Conservation (phyloP, 129 eudicot species). For the Calendula officinalis region DNA sequence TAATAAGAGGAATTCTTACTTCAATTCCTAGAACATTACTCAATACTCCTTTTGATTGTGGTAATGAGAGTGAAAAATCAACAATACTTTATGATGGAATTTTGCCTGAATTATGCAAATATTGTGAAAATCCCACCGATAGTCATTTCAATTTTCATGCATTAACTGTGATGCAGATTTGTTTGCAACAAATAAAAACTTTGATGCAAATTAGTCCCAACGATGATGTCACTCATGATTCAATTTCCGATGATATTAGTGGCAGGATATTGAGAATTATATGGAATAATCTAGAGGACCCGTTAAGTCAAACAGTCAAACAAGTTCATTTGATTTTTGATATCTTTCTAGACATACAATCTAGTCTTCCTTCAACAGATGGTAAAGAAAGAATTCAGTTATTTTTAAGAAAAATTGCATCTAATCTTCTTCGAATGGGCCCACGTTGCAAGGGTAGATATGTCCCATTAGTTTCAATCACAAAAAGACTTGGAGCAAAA, state of each 20-base stretch:
- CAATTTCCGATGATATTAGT: conserved; percentile 63
- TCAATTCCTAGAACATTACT: conserved; percentile 78
- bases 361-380: conserved; percentile 59
- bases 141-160: conserved; percentile 94
- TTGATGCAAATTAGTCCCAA: conserved; percentile 42
- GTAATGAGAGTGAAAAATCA: conserved; percentile 19
- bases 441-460: conserved; percentile 97
- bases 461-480: conserved; percentile 79
- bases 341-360: conserved; percentile 76
- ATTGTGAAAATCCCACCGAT: conserved; percentile 86
- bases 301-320: conserved; percentile 94
- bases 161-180: conserved; percentile 93
- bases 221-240: conserved; percentile 28
- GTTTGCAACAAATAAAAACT: conserved; percentile 93
- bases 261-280: conserved; percentile 69
- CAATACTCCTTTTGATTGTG: conserved; percentile 45
- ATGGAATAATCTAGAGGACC: conserved; percentile 96
- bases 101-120: conserved; percentile 80
- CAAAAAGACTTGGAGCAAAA: conserved; percentile 85
- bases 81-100: conserved; percentile 83
- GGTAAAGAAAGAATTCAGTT: conserved; percentile 51
- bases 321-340: conserved; percentile 98
- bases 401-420: conserved; percentile 57
- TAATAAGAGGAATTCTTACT: conserved; percentile 90
- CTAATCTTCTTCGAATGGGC: conserved; percentile 81